Evolutionary conservation across 2,329 filamentous ascomycete species (phyloP).

Genomic region (Fusarium sarcochroum): DNA sequence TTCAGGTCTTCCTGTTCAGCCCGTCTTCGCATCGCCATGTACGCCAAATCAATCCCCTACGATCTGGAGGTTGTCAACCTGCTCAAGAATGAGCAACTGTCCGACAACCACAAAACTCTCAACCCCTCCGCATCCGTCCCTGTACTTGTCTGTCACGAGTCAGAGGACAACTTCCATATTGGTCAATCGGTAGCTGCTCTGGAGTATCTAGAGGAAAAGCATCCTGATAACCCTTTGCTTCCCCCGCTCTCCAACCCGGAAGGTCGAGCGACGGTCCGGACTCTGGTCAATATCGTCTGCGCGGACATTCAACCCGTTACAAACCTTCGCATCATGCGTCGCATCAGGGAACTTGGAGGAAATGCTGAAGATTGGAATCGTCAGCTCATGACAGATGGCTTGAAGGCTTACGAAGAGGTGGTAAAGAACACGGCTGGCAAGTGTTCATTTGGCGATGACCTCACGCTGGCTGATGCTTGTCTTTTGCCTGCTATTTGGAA

Average conservation of each 20-base stretch:
- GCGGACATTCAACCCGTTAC: conserved; percentile 73
- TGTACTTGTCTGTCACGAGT: conserved; percentile 60
- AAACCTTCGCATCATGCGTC: conserved; percentile 67
- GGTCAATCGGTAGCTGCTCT: conserved; percentile 72
- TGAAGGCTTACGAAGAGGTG: conserved; percentile 69
- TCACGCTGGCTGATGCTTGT: conserved; percentile 72
- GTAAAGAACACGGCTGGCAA: conserved; percentile 57
- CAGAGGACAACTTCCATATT: conserved; percentile 56
- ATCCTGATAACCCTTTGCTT: conserved; percentile 61
- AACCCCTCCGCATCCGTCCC: conserved; percentile 71
- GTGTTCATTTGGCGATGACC: conserved; percentile 68
- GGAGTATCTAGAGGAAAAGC: conserved; percentile 72
- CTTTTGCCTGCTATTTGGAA: conserved; percentile 71
- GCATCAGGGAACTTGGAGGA: conserved; percentile 60
- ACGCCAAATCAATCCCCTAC: conserved; percentile 67
- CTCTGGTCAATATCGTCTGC: conserved; percentile 67
- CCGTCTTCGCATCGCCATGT: conserved; percentile 71
- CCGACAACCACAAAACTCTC: conserved; percentile 58
- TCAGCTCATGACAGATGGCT: conserved; percentile 64
- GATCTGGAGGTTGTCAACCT: conserved; percentile 66
- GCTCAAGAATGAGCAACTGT: conserved; percentile 66
- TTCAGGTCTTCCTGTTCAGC: conserved; percentile 75
- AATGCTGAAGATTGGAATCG: conserved; percentile 65
- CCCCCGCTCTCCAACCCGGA: conserved; percentile 61
- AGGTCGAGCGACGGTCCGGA: conserved; percentile 65